Base-by-base conservation (phyloP, 2,329 filamentous ascomycete genomes). In the Ophiostoma quercus region DNA sequence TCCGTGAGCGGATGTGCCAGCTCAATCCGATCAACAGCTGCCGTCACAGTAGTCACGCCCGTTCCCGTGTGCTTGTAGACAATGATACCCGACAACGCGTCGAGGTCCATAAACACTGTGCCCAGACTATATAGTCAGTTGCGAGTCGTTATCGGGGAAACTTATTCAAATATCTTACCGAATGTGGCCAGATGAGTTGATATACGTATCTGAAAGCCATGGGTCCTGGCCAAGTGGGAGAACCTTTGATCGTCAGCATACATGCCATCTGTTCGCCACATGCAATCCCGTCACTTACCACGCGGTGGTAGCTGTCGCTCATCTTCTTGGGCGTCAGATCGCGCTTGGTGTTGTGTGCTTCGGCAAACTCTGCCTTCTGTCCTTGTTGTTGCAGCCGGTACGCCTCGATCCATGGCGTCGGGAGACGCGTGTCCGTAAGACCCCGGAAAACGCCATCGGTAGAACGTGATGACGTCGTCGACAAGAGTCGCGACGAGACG, bases 51-150 rank as follows among this genome's bases (percentile, higher is more conserved):
- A 0, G 82, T 84, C 16, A 83, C 75, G 83, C 84, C 69, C 80
- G 88, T 67, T 79, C 91, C 75, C 81, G 85, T 79, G 82, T 88
- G 80, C 72, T 90, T 91, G 78, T 92, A 89, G 22, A 91, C 90
- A 70, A 94, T 86, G 66, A 93, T 86, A 11, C 91, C 91, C 0
- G 90, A 90, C 8, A 94, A 79, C 0, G 91, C 91, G 78, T 94
- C 91, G 1, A 94, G 83, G 73, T 94, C 91, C 90, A 93, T 93
- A 72, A 94, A 87, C 19, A 94, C 80, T 0, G 90, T 88, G 0
- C 91, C 91, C 8, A 93, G 82, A 68, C 67, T 54, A 25, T 3
- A 11, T 19, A 2, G 62, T 65, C 62, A 65, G 62, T 22, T 25
- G n/a, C 22, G 51, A 47, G 19, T 3, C 16, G 16, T n/a, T 37